These are phyloP conservation scores for Coniochaeta sp. DNA, from an alignment of 2,329 filamentous ascomycete genomes.

Conservation along the genomic window DNA sequence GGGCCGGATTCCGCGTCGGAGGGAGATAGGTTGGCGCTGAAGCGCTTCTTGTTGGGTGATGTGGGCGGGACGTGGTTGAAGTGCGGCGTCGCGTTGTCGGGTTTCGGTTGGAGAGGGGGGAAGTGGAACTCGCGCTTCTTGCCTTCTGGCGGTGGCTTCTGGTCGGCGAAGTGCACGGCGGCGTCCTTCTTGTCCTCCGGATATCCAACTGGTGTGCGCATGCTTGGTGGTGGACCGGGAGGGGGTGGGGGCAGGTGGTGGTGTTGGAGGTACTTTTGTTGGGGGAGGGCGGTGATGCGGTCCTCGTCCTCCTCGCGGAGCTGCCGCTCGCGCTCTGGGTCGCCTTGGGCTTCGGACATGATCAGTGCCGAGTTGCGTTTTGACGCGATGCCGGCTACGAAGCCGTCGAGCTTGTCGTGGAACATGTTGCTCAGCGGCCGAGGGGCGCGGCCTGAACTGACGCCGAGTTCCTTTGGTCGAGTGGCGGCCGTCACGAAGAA, in stretches of 20 bases:
- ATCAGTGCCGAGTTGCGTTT: conserved; percentile 84
- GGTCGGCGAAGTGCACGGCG: conserved; percentile 37
- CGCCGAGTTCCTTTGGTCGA: conserved; percentile 30
- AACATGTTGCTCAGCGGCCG: conserved; percentile 67
- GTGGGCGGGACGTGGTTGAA: conserved; percentile 50
- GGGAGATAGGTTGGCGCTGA: conserved; percentile 19
- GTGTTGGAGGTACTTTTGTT: conserved; percentile 55
- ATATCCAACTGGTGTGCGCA: conserved; percentile 23
- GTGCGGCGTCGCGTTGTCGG: conserved; percentile 42
- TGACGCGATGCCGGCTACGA: conserved; percentile 78
- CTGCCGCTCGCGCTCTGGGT: conserved; percentile 71
- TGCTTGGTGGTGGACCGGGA: conserved; percentile 18
- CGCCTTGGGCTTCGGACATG: conserved; percentile 70
- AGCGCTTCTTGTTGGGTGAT: conserved; percentile 31
- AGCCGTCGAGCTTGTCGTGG: conserved; percentile 81
- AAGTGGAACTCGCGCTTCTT: conserved; percentile 47
- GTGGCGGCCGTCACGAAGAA: conserved; percentile 87
- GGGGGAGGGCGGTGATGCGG: conserved; percentile 72
- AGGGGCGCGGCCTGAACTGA: conserved; percentile 37
- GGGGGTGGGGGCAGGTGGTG: conserved; percentile 33
- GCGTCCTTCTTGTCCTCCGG: conserved; percentile 42
- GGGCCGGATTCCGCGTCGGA: conserved; percentile 12
- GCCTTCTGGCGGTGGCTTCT: conserved; percentile 19
- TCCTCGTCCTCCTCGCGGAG: conserved; percentile 79
- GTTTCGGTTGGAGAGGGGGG: conserved; percentile 40